A percentile compares a stretch with the other conserved stretches of the same genome.
These are phyloP conservation scores for Toxoplasma gondii DNA, from an alignment of 169 alveolate species.

Conservation along the genomic window DNA sequence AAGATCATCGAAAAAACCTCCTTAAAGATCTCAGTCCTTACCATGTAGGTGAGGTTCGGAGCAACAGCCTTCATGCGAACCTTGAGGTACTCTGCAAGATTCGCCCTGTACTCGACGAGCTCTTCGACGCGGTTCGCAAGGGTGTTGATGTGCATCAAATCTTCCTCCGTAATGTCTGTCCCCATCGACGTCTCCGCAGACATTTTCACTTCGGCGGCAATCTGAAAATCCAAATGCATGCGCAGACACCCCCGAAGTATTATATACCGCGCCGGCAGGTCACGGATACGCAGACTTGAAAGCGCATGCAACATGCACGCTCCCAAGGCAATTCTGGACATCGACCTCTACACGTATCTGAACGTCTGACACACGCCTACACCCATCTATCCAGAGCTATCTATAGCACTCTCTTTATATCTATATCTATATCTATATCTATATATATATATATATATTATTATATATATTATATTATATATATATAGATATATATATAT, in stretches of 20 bases:
- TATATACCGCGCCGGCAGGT: not conserved
- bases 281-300: not conserved
- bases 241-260: not conserved
- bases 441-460: too few relatives aligned
- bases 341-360: too few relatives aligned
- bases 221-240: slow-evolving; percentile 78
- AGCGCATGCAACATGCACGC: not conserved
- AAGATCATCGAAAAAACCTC: too few relatives aligned
- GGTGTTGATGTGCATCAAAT: slow-evolving; percentile 91
- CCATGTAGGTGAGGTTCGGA: slow-evolving; percentile 98
- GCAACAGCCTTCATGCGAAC: slow-evolving; percentile 99
- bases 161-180: slow-evolving; percentile 97
- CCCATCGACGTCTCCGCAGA: slow-evolving; percentile 99
- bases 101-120: slow-evolving; percentile 90
- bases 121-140: slow-evolving; percentile 96
- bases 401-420: too few relatives aligned
- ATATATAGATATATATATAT: too few relatives aligned
- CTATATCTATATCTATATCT: not conserved
- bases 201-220: slow-evolving; percentile 94
- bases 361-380: too few relatives aligned
- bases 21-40: too few relatives aligned
- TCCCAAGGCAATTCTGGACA: not conserved
- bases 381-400: too few relatives aligned
- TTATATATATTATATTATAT: too few relatives aligned
- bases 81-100: slow-evolving; percentile 94